A percentile compares a stretch with the other conserved stretches of the same genome.
These are phyloP conservation scores for Suillus bovinus DNA, from an alignment of 768 basidiomycete species.

Conservation along the genomic window DNA sequence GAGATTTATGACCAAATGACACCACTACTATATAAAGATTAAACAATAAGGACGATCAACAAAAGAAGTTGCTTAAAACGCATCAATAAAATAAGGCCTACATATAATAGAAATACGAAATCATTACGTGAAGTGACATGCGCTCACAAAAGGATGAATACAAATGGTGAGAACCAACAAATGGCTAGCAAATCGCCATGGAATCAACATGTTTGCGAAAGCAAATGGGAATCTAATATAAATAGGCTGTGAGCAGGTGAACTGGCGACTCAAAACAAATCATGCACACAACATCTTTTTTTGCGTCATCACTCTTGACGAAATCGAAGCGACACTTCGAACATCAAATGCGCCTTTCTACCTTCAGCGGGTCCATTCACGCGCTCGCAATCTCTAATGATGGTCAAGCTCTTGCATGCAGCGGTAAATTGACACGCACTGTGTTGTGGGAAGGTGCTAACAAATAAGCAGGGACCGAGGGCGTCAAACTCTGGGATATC, in stretches of 20 bases:
- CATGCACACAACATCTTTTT: not conserved
- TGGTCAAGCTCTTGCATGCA: not conserved
- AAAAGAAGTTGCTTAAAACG: not conserved
- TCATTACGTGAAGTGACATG: not conserved
- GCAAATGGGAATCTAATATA: not conserved
- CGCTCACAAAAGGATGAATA: not conserved
- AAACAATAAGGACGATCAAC: not conserved
- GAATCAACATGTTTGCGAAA: too few relatives aligned
- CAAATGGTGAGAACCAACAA: not conserved
- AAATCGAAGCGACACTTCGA: not conserved
- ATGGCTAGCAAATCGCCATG: not conserved
- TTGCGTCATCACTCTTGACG: not conserved
- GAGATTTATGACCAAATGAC: not conserved
- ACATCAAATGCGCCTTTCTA: not conserved
- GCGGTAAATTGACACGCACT: too few relatives aligned
- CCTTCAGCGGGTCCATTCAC: not conserved
- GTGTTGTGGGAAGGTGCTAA: too few relatives aligned
- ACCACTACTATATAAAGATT: not conserved
- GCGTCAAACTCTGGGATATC: too few relatives aligned
- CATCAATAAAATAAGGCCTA: too few relatives aligned
- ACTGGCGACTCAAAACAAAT: not conserved
- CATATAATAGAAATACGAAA: too few relatives aligned
- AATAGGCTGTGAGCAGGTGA: not conserved
- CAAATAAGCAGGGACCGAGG: too few relatives aligned
- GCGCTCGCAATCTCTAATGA: not conserved